Evolutionary conservation across 192 early-diverging fungal genomes (phyloP).

Genomic region (Funneliformis mosseae): DNA sequence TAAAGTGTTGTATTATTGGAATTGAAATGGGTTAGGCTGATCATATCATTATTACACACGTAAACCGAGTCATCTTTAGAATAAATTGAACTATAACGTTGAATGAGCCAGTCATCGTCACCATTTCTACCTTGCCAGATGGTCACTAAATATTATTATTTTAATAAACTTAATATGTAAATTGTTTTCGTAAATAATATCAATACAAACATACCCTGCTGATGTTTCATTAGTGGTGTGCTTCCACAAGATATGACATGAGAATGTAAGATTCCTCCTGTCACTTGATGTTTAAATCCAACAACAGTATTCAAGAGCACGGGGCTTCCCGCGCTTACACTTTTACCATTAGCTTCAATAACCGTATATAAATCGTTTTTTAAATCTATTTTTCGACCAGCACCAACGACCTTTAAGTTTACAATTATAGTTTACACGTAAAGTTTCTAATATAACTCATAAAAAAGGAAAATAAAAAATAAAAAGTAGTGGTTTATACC

Average conservation of each 20-base stretch:
- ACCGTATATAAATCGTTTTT: neutral
- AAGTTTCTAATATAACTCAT: too few species aligned
- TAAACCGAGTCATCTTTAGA: too few species aligned
- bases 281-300: neutral
- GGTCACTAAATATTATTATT: too few species aligned
- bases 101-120: too few species aligned
- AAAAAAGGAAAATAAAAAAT: too few species aligned
- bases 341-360: neutral
- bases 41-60: too few species aligned
- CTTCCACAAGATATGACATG: neutral
- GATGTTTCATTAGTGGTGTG: neutral
- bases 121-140: too few species aligned
- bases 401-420: neutral
- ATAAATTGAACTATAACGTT: too few species aligned
- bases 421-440: neutral
- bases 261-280: neutral
- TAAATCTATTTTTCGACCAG: neutral
- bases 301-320: neutral
- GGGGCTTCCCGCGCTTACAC: neutral
- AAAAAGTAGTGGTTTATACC: neutral
- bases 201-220: neutral
- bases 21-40: too few species aligned
- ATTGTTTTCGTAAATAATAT: too few species aligned
- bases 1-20: too few species aligned
- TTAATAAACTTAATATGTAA: too few species aligned